Conservation (phyloP, 208 protist genomes). For the Wallacemonas sp. region DNA sequence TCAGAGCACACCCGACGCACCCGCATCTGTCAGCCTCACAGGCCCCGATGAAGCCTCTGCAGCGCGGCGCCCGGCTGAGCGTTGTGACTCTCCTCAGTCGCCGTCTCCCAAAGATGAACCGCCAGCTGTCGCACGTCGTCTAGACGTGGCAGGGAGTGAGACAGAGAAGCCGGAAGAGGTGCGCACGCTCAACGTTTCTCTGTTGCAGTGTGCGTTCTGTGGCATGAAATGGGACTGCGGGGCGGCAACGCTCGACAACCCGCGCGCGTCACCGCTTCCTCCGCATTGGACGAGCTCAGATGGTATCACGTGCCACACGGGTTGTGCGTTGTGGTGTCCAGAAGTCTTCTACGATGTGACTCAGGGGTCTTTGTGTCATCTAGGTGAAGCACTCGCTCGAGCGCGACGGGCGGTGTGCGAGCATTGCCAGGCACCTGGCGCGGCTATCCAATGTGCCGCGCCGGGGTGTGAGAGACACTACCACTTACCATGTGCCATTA, state of each 20-base stretch:
- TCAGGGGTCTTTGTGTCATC: constrained; percentile 19
- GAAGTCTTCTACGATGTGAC: constrained; percentile 68
- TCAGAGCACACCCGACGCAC: too few species aligned
- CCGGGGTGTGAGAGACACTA: constrained; percentile 47
- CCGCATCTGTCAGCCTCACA: too few species aligned
- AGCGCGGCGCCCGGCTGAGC: too few species aligned
- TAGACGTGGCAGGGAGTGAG: too few species aligned
- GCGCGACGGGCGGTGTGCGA: constrained; percentile 46
- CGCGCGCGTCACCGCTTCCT: neutral
- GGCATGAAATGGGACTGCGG: neutral
- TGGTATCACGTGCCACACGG: constrained; percentile 38
- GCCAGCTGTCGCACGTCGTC: too few species aligned
- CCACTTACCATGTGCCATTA: constrained; percentile 60
- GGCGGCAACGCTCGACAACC: neutral
- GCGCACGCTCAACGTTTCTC: too few species aligned
- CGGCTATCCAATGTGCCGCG: constrained; percentile 41
- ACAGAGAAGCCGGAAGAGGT: too few species aligned
- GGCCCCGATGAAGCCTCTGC: too few species aligned
- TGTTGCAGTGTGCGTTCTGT: neutral
- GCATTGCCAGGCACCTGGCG: constrained; percentile 45
- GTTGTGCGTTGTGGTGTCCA: constrained; percentile 75
- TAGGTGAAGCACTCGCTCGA: constrained; percentile 32
- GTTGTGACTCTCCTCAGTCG: too few species aligned
- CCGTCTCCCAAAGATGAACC: too few species aligned
- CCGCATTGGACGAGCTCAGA: constrained; percentile 8